A percentile compares a stretch with the other conserved stretches of the same genome.
Evolutionary conservation across 2,329 filamentous ascomycete genomes (phyloP).

Genomic region (Ceratocystis colombiana): DNA sequence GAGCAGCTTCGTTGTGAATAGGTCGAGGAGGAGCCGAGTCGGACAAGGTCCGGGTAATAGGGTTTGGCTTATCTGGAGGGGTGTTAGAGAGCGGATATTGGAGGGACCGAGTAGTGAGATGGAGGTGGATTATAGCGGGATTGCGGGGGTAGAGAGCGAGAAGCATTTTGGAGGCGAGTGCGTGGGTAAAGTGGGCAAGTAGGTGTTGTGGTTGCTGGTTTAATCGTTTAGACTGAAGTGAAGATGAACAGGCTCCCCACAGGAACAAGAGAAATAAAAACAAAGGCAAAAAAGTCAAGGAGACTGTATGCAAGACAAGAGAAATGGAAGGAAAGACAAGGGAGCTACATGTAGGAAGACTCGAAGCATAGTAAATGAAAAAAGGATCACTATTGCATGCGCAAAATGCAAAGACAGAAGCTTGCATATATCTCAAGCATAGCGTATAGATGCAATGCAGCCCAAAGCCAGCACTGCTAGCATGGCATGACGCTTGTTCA

Average conservation of each 20-base stretch:
- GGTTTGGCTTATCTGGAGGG: constrained; percentile 42
- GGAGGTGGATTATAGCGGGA: constrained; percentile 1
- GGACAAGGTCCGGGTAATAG: constrained; percentile 20
- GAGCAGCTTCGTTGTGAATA: constrained; percentile 6
- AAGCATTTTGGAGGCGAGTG: background rate
- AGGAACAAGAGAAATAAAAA: background rate
- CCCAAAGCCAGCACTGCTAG: background rate
- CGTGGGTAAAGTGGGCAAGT: too few species aligned
- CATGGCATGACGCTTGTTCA: background rate
- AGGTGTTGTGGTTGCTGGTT: background rate
- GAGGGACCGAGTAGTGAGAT: background rate
- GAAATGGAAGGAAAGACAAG: background rate
- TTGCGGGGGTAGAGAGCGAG: background rate
- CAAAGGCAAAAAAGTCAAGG: background rate
- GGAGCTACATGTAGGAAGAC: background rate
- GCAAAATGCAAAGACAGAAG: background rate
- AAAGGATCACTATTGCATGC: background rate
- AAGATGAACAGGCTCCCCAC: background rate
- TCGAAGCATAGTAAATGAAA: background rate
- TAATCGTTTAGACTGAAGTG: background rate
- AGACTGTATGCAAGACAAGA: background rate
- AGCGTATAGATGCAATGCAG: background rate
- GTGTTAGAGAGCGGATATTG: constrained; percentile 44
- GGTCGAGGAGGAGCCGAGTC: constrained; percentile 9
- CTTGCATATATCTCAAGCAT: background rate